A percentile compares a stretch with the other conserved stretches of the same genome.
Conservation (phyloP, 345 rosid genomes). For the Salix koriyanagi region DNA sequence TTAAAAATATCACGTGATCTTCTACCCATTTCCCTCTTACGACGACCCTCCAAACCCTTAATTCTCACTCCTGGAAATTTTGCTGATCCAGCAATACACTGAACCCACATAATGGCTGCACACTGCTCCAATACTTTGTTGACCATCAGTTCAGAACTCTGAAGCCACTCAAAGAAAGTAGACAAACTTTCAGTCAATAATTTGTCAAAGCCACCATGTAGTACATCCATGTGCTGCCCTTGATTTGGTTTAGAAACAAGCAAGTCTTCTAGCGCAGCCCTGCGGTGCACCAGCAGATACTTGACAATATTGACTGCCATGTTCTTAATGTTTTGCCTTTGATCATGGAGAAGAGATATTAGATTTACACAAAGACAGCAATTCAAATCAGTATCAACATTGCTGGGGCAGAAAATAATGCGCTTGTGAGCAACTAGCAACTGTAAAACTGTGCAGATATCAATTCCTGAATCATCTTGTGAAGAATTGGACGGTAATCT, state of each 20-base stretch:
- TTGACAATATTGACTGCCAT: slow-evolving; percentile 82
- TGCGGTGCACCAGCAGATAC: slow-evolving; percentile 80
- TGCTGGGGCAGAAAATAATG: slow-evolving; percentile 92
- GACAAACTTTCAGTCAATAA: slow-evolving; percentile 75
- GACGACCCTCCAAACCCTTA: slow-evolving; percentile 88
- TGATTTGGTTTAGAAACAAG: slow-evolving; percentile 83
- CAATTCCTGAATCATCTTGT: slow-evolving; percentile 67
- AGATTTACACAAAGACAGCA: slow-evolving; percentile 90
- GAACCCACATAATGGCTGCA: slow-evolving; percentile 97
- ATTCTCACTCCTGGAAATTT: slow-evolving; percentile 96
- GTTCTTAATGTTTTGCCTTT: slow-evolving; percentile 71
- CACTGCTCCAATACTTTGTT: slow-evolving; percentile 90
- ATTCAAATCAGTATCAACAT: slow-evolving; percentile 86
- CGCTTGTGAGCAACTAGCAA: slow-evolving; percentile 83
- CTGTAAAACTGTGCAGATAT: slow-evolving; percentile 79
- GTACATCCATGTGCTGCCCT: slow-evolving; percentile 71
- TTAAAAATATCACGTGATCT: slow-evolving; percentile 75
- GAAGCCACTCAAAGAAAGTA: slow-evolving; percentile 82
- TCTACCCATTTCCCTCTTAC: slow-evolving; percentile 90
- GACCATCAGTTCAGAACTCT: slow-evolving; percentile 65
- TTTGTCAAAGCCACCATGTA: slow-evolving; percentile 94
- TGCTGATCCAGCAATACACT: slow-evolving; percentile 83
- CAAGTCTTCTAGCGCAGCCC: slow-evolving; percentile 86
- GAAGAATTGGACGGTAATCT: slow-evolving; percentile 42
- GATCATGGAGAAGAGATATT: slow-evolving; percentile 74